Conservation (phyloP, 768 basidiomycete species). For the Mrakia gelida region DNA sequence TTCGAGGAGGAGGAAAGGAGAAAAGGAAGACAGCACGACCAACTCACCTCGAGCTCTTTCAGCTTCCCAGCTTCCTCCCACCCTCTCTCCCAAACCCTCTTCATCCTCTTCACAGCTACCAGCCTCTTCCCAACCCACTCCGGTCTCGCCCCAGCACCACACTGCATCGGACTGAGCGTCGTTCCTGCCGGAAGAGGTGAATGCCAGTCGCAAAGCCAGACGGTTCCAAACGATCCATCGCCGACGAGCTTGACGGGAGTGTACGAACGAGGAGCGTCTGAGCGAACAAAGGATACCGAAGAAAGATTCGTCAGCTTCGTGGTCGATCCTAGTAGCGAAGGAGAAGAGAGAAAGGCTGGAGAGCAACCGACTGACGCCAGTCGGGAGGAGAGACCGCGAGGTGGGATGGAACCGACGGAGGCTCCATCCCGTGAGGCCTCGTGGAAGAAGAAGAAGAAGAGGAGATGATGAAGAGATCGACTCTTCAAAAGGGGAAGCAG, state of each 20-base stretch:
- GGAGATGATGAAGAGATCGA: no score
- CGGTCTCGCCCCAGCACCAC: constrained; percentile 81
- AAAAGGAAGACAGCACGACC: neutral
- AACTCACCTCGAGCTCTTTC: constrained; percentile 67
- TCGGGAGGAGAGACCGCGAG: no score
- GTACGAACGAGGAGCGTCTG: constrained; percentile 59
- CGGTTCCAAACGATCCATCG: constrained; percentile 97
- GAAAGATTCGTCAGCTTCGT: neutral
- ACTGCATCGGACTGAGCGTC: constrained; percentile 89
- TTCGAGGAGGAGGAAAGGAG: neutral
- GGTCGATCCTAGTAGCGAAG: no score
- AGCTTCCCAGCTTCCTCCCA: constrained; percentile 95
- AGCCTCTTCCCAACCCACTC: constrained; percentile 92
- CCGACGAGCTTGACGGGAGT: constrained; percentile 94
- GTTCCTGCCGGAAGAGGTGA: constrained; percentile 87
- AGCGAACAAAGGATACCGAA: neutral
- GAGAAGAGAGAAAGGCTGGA: no score
- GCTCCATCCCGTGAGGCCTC: no score
- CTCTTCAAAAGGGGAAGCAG: no score
- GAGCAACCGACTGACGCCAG: no score
- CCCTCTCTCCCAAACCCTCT: constrained; percentile 93
- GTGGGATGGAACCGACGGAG: no score
- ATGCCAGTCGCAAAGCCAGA: constrained; percentile 99
- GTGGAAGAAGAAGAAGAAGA: no score
- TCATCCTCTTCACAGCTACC: constrained; percentile 98